A percentile compares a stretch with the other conserved stretches of the same genome.
phyloP scores from a whole-genome alignment of 2,329 filamentous ascomycete genomes.

The Stagonosporopsis rhizophila region DNA sequence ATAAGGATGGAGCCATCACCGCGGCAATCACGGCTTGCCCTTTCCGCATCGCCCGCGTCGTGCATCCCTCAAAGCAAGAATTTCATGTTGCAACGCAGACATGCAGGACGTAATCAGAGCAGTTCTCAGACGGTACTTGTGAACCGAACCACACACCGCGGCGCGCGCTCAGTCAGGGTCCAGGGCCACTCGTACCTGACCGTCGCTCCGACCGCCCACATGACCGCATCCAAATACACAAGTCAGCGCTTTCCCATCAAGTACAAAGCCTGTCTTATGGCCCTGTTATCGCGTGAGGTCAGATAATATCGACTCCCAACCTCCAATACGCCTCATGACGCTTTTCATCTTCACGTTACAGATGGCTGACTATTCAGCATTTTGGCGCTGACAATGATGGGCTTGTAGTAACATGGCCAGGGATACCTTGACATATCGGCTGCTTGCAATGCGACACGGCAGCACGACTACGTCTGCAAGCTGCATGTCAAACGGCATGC shows the following conservation, averaged over 20 bases:
- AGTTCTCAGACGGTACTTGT: neutral
- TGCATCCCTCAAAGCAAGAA: conserved; percentile 4
- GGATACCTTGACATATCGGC: conserved; percentile 7
- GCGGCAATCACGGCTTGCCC: conserved; percentile 4
- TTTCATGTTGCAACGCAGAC: neutral
- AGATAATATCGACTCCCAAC: conserved; percentile 3
- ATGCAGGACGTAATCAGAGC: conserved; percentile 1
- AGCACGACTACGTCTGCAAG: conserved; percentile 11
- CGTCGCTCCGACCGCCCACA: conserved; percentile 7
- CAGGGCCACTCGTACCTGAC: conserved; percentile 14
- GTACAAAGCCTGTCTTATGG: conserved; percentile 15
- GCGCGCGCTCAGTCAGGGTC: conserved; percentile 5
- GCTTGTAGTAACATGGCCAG: conserved; percentile 13
- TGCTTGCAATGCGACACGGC: conserved; percentile 15
- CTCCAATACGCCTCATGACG: conserved; percentile 21
- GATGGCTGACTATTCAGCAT: conserved; percentile 13
- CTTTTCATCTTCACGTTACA: conserved; percentile 15
- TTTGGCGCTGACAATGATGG: conserved; percentile 3
- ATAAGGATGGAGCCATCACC: conserved; percentile 1
- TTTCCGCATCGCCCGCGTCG: conserved; percentile 8
- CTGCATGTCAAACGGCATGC: conserved; percentile 20
- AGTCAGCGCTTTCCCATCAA: conserved; percentile 12
- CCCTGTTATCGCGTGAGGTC: neutral
- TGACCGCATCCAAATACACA: conserved; percentile 12
- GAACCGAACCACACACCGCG: conserved; percentile 11